Evolutionary conservation across 1,139 yeast species (phyloP), one percentile per base, ranked within the genome.

Genomic region (Barnettozyma hawaiiensis): DNA sequence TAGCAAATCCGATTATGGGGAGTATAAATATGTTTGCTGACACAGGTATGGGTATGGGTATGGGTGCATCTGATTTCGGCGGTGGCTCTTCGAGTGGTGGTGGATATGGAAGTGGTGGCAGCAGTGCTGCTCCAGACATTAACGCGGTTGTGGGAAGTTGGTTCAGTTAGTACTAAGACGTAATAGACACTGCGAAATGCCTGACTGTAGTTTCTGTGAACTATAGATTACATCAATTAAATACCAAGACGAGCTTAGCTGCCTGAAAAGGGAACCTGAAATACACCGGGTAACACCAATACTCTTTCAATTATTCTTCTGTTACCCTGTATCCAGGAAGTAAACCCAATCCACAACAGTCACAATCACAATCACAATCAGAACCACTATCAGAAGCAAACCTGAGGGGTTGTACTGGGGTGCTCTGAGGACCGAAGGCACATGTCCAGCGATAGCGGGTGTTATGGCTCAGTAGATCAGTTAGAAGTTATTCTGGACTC

Each of bases 151-250:
- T 35, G 7, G 47, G 43, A 2, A 40, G 40, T 8, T 48, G 51
- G 51, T 48, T 48, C 12, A 46, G 32, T 43, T 48, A 37, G 18
- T 12, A 4, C 16, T 10, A n/a, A n/a, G n/a, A n/a, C n/a, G n/a
- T 12, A 6, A 28, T 28, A 26, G 18, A 10, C 31, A 4, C 7
- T 28, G 4, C n/a, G 16, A 7, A 28, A 7, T n/a, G 11, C 16
- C 16, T 28, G 16, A n/a, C n/a, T n/a, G n/a, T n/a, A n/a, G n/a
- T n/a, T n/a, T n/a, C n/a, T n/a, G n/a, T n/a, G n/a, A n/a, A n/a
- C n/a, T n/a, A n/a, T n/a, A n/a, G n/a, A n/a, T n/a, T n/a, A n/a
- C n/a, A n/a, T n/a, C n/a, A n/a, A n/a, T n/a, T n/a, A n/a, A n/a
- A n/a, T n/a, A n/a, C n/a, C n/a, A n/a, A n/a, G n/a, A n/a, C n/a